phyloP scores from a whole-genome alignment of 148 eudicot genomes.

The Rheum nobile region DNA sequence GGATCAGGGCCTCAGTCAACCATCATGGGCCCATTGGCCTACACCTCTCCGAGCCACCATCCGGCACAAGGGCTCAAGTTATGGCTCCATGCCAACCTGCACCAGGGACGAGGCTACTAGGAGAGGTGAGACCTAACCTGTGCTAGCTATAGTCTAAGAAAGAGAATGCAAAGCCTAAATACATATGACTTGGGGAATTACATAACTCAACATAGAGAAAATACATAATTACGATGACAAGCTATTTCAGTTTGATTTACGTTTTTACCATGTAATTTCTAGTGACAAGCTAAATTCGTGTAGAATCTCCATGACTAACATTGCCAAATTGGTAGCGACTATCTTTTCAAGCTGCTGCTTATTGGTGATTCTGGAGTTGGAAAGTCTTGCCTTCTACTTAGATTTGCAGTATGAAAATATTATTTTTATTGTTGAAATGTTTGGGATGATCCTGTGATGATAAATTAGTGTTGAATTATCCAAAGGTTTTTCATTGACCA shows the following conservation, averaged over 20 bases:
- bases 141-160: no score
- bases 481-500: background rate
- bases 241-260: background rate
- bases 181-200: no score
- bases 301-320: background rate
- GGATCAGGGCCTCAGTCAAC: no score
- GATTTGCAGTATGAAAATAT: constrained; percentile 18
- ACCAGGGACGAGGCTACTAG: no score
- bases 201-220: no score
- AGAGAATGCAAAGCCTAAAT: no score
- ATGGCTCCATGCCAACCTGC: no score
- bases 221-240: background rate
- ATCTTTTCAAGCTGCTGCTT: constrained; percentile 27
- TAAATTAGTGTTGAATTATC: background rate
- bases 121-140: no score
- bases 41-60: no score
- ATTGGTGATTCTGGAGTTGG: constrained; percentile 30
- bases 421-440: background rate
- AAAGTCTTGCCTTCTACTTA: constrained; percentile 24
- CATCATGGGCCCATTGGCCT: no score
- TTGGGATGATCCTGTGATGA: background rate
- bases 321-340: constrained; percentile 17
- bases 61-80: no score
- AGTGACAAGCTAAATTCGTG: background rate
- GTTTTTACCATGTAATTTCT: background rate